Evolutionary conservation across 2,329 filamentous ascomycete genomes (phyloP).

Genomic region (Beauveria scarabaeidicola): DNA sequence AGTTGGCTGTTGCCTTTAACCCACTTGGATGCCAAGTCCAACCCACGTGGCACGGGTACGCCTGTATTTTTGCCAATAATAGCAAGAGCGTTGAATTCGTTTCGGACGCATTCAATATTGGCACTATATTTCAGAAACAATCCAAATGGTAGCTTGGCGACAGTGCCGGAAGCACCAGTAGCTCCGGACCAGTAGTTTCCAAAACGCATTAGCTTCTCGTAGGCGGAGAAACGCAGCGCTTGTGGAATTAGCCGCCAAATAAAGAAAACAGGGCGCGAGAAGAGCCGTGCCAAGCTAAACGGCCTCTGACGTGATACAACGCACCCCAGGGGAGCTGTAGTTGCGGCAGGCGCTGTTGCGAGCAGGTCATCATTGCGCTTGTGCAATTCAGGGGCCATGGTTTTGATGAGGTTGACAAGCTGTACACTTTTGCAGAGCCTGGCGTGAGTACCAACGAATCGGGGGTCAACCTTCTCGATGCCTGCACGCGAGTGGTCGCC

Average conservation of each 20-base stretch:
- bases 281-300: too few species aligned
- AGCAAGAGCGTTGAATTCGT: neutral
- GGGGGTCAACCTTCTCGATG: slow-evolving; percentile 20
- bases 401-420: slow-evolving; percentile 16
- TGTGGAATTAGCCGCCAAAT: neutral
- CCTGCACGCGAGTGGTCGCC: slow-evolving; percentile 23
- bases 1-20: neutral
- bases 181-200: neutral
- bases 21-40: neutral
- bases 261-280: neutral
- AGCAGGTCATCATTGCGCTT: too few species aligned
- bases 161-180: neutral
- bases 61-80: neutral
- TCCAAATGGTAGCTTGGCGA: neutral
- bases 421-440: neutral
- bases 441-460: slow-evolving; percentile 23
- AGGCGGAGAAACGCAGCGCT: neutral
- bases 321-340: too few species aligned
- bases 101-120: neutral
- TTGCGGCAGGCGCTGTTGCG: too few species aligned
- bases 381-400: slow-evolving; percentile 4
- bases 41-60: neutral
- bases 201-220: neutral
- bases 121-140: neutral
- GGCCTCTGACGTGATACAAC: too few species aligned